A percentile compares a stretch with the other conserved stretches of the same genome.
These are phyloP conservation scores for Salix viminalis DNA, from an alignment of 345 rosid species.

Conservation along the genomic window DNA sequence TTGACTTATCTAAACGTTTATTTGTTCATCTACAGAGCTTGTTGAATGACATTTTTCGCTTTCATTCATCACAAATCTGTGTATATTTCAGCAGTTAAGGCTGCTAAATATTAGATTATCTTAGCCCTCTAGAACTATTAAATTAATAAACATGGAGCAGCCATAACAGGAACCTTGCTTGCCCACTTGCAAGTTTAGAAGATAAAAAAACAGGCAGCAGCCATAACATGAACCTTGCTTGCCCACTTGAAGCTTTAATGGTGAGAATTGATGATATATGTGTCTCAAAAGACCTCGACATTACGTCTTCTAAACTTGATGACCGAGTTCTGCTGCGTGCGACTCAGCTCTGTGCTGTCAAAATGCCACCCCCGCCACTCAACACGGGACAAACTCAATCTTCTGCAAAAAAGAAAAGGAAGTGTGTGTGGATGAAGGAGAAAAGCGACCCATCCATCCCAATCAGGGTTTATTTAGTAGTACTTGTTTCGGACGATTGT, in stretches of 20 bases:
- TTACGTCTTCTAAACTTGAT: background rate
- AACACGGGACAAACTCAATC: background rate
- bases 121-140: background rate
- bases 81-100: too few species aligned
- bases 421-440: too few species aligned
- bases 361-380: background rate
- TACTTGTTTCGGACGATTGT: too few species aligned
- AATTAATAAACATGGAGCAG: background rate
- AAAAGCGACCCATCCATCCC: background rate
- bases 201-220: background rate
- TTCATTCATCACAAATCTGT: background rate
- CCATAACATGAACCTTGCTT: background rate
- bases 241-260: background rate
- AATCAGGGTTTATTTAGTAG: background rate
- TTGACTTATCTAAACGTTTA: background rate
- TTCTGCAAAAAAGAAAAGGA: background rate
- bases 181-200: background rate
- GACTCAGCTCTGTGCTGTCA: background rate
- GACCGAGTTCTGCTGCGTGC: background rate
- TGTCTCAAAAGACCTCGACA: constrained; percentile 7
- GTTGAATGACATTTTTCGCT: background rate
- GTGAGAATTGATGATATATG: background rate
- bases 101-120: background rate
- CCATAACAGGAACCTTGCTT: background rate
- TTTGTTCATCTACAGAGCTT: background rate